Conservation (phyloP, 2,329 filamentous ascomycete species). For the Ilyonectria sp. region DNA sequence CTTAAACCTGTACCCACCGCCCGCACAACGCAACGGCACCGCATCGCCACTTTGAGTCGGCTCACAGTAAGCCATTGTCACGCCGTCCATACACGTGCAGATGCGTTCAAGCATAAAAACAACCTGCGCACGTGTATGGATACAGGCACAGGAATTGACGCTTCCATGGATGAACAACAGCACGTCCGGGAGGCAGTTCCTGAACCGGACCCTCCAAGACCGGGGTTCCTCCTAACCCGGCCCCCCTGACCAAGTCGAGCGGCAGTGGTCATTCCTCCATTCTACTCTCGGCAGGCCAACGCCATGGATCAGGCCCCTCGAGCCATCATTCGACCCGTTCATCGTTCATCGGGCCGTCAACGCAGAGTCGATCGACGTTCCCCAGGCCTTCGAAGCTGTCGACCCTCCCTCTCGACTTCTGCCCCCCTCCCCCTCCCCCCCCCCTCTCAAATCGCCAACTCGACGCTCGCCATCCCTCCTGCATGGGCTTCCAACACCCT, state of each 20-base stretch:
- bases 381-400: slow-evolving; percentile 14
- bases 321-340: slow-evolving; percentile 30
- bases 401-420: neutral
- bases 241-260: slow-evolving; percentile 22
- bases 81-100: neutral
- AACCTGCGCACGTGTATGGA: neutral
- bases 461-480: slow-evolving; percentile 16
- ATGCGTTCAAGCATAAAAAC: slow-evolving; percentile 7
- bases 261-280: slow-evolving; percentile 27
- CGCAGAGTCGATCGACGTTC: slow-evolving; percentile 37
- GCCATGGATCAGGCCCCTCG: slow-evolving; percentile 7
- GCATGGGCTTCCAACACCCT: slow-evolving; percentile 9
- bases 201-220: slow-evolving; percentile 27
- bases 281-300: slow-evolving; percentile 9
- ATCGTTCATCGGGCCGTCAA: slow-evolving; percentile 42
- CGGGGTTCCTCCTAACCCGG: slow-evolving; percentile 13
- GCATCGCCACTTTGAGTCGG: neutral
- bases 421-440: neutral
- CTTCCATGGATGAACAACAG: slow-evolving; percentile 2
- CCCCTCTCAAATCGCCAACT: slow-evolving; percentile 5
- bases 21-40: neutral
- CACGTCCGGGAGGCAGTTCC: slow-evolving; percentile 9
- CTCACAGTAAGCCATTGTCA: slow-evolving; percentile 3
- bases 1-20: neutral
- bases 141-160: neutral